phyloP scores from a whole-genome alignment of 2,329 filamentous ascomycete genomes.

The Hortaea werneckii region DNA sequence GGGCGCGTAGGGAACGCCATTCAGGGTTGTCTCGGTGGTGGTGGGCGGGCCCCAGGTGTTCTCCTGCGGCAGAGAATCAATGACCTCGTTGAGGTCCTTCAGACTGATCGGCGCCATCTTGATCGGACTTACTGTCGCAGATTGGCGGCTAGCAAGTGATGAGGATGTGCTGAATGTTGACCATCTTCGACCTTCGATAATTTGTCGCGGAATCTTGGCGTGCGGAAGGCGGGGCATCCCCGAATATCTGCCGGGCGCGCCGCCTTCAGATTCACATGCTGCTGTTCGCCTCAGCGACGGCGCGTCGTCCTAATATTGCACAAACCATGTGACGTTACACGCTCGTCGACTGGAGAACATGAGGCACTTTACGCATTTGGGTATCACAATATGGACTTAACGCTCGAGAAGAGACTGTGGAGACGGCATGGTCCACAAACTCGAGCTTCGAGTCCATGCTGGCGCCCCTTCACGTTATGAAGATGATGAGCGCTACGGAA shows the following conservation, averaged over 20 bases:
- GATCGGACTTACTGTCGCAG: not conserved
- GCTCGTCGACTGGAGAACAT: too few species aligned
- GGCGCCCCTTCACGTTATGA: conserved; percentile 32
- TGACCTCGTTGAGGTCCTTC: conserved; percentile 32
- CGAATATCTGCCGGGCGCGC: not conserved
- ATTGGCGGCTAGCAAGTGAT: not conserved
- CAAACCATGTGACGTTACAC: too few species aligned
- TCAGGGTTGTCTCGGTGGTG: conserved; percentile 75
- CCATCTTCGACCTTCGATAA: not conserved
- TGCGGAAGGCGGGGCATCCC: not conserved
- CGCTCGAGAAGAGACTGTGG: too few species aligned
- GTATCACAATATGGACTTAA: too few species aligned
- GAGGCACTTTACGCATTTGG: too few species aligned
- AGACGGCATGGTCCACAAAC: conserved; percentile 11
- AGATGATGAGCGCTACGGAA: conserved; percentile 32
- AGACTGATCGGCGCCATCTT: conserved; percentile 39
- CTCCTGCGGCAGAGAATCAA: conserved; percentile 34
- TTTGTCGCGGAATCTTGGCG: conserved; percentile 1
- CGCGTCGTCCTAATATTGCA: too few species aligned
- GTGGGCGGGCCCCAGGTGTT: conserved; percentile 71
- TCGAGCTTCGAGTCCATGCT: conserved; percentile 37
- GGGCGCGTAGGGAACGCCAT: conserved; percentile 92
- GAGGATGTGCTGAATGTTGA: not conserved
- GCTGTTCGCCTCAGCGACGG: not conserved
- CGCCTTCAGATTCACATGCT: not conserved